phyloP scores from a whole-genome alignment of 2,329 filamentous ascomycete species.

The Colletotrichum navitas region DNA sequence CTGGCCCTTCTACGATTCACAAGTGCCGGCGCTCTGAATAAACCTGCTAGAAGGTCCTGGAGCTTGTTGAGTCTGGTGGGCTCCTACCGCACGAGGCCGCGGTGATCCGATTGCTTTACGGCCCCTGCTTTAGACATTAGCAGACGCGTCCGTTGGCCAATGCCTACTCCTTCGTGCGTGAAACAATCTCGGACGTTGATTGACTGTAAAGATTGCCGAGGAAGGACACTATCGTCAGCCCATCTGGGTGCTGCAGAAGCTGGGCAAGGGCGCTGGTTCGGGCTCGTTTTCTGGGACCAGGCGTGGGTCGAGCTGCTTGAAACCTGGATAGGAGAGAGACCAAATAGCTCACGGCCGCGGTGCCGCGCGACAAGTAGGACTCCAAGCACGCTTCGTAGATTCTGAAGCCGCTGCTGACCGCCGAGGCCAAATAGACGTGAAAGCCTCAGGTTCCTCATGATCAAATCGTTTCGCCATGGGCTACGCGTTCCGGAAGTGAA shows the following conservation, averaged over 20 bases:
- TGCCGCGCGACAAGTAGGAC: not conserved
- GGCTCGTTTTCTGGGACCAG: not conserved
- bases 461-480: conserved; percentile 7
- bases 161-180: not conserved
- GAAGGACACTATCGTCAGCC: not conserved
- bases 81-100: not conserved
- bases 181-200: not conserved
- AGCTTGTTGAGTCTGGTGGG: not conserved
- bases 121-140: not conserved
- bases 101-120: not conserved
- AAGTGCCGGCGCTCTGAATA: not conserved
- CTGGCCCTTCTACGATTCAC: not conserved
- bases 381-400: not conserved
- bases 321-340: not conserved
- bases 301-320: not conserved
- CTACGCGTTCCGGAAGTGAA: conserved; percentile 19
- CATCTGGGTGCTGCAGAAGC: not conserved
- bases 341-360: not conserved
- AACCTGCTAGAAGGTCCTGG: not conserved
- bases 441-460: conserved; percentile 6
- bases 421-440: not conserved
- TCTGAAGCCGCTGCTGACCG: not conserved
- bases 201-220: not conserved
- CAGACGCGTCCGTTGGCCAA: not conserved
- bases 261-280: not conserved